phyloP scores from a whole-genome alignment of 192 early-diverging fungal genomes.

The Jimgerdemannia lactiflua region DNA sequence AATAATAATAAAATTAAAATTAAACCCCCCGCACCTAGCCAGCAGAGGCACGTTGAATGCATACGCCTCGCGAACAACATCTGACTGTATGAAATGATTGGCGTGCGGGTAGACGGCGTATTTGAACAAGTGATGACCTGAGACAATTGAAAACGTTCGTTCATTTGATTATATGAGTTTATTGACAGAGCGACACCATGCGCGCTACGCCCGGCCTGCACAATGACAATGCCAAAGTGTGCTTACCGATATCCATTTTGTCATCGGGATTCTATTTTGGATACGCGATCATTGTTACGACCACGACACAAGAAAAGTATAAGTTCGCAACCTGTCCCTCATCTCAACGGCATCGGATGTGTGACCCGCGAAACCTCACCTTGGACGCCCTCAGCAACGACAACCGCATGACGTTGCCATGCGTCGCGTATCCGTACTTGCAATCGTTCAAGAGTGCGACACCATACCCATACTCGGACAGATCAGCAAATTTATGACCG shows the following conservation, averaged over 20 bases:
- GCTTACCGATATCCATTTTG: conserved; percentile 55
- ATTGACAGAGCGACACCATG: not conserved
- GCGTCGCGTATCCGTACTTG: conserved; percentile 95
- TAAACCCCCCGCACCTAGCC: conserved; percentile 40
- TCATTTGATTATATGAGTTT: not conserved
- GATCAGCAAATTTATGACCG: conserved; percentile 94
- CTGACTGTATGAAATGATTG: conserved; percentile 70
- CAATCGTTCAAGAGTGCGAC: conserved; percentile 93
- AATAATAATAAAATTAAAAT: too few relatives aligned
- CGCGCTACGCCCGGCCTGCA: not conserved
- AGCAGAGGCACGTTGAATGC: conserved; percentile 87
- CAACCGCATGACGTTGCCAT: conserved; percentile 78
- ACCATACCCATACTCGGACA: conserved; percentile 94
- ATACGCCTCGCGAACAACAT: conserved; percentile 88
- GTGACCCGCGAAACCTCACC: conserved; percentile 15
- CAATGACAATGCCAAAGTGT: conserved; percentile 20
- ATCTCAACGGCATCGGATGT: not conserved
- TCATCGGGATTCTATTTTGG: conserved; percentile 38
- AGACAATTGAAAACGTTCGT: conserved; percentile 17
- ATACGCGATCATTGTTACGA: not conserved
- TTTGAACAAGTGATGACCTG: conserved; percentile 77
- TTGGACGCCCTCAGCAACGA: conserved; percentile 88
- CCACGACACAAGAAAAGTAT: not conserved
- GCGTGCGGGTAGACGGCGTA: conserved; percentile 92
- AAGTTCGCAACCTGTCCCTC: not conserved